phyloP scores from a whole-genome alignment of 352 stramenopile genomes.

The Hyaloperonospora brassicae region DNA sequence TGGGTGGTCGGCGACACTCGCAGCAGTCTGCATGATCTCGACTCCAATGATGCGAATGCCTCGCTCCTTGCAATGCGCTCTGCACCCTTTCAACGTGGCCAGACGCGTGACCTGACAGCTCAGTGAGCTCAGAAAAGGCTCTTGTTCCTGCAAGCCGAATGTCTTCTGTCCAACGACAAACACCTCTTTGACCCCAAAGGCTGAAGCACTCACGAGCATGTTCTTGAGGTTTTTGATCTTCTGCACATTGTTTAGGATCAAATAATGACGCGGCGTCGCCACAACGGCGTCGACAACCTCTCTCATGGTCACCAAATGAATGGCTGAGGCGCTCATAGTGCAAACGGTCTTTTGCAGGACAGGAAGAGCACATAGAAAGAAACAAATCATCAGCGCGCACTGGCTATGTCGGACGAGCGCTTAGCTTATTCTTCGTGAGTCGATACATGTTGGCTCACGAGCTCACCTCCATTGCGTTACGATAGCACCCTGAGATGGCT shows the following conservation, averaged over 20 bases:
- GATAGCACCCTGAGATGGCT: slow-evolving; percentile 23
- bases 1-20: slow-evolving; percentile 59
- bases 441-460: too few relatives aligned
- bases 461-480: too few relatives aligned
- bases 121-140: slow-evolving; percentile 36
- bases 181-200: slow-evolving; percentile 77
- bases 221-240: slow-evolving; percentile 87
- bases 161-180: slow-evolving; percentile 87
- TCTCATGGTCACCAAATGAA: slow-evolving; percentile 1
- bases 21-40: slow-evolving; percentile 87
- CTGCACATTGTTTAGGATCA: slow-evolving; percentile 91
- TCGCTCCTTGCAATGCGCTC: slow-evolving; percentile 46
- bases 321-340: too few relatives aligned
- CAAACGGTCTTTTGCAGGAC: too few relatives aligned
- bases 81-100: slow-evolving; percentile 72
- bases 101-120: slow-evolving; percentile 57
- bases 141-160: slow-evolving; percentile 55
- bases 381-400: too few relatives aligned
- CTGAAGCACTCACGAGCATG: slow-evolving; percentile 72
- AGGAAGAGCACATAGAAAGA: too few relatives aligned
- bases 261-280: slow-evolving; percentile 34
- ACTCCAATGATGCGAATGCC: slow-evolving; percentile 87
- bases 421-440: too few relatives aligned
- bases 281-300: not conserved
- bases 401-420: too few relatives aligned